Conservation (phyloP, 2,329 filamentous ascomycete species). For the Cladosporium sp. region DNA sequence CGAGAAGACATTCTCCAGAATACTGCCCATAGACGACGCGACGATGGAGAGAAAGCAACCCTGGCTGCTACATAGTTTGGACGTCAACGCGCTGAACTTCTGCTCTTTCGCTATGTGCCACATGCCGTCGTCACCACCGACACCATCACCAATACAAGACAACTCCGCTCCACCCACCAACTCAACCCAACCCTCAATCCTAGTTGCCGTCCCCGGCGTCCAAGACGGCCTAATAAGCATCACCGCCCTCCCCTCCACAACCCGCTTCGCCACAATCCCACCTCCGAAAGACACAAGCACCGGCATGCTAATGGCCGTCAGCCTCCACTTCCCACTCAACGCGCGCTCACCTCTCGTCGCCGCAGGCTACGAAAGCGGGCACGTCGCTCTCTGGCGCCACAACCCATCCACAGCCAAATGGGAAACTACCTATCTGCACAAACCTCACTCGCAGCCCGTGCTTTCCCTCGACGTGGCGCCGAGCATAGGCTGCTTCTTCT, state of each 20-base stretch:
- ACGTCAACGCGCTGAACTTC: conserved; percentile 94
- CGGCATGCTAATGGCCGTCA: conserved; percentile 88
- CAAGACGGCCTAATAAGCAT: conserved; percentile 68
- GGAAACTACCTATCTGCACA: conserved; percentile 61
- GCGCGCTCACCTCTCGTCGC: conserved; percentile 60
- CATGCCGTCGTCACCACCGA: conserved; percentile 10
- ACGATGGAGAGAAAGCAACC: conserved; percentile 60
- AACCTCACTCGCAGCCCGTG: conserved; percentile 76
- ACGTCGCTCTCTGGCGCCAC: conserved; percentile 58
- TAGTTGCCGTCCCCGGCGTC: conserved; percentile 72
- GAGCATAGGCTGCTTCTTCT: conserved; percentile 63
- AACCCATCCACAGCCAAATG: conserved; percentile 48
- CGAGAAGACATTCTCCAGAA: conserved; percentile 65
- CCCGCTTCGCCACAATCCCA: conserved; percentile 62
- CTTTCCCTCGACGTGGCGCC: conserved; percentile 59
- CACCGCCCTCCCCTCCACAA: conserved; percentile 75
- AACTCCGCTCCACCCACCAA: background rate
- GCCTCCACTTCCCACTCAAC: conserved; percentile 43
- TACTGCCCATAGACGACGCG: conserved; percentile 67
- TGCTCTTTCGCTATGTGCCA: conserved; percentile 73
- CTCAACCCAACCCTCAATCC: conserved; percentile 55
- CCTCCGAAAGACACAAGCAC: conserved; percentile 50
- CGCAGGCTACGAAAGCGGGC: conserved; percentile 83
- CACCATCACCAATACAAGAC: background rate
- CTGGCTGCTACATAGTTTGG: conserved; percentile 80